Percentiles rank a stretch among this genome's conserved stretches.
These are phyloP conservation scores for Lavandula angustifolia DNA, from an alignment of 257 asterid species.

Conservation along the genomic window DNA sequence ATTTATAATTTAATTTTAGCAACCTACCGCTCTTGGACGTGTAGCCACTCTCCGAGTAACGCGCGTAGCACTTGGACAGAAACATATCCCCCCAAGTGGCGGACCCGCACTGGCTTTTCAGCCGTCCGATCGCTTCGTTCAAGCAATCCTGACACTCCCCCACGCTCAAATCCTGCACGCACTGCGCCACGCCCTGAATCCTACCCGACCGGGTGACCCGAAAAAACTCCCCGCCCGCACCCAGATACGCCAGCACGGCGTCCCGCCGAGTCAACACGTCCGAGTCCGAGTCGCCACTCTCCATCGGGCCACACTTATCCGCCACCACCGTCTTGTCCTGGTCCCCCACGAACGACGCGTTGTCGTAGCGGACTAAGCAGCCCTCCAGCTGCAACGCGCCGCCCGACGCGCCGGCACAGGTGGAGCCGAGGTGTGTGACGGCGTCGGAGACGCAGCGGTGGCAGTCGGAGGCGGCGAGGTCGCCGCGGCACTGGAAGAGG, in stretches of 20 bases:
- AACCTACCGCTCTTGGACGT: slow-evolving; percentile 46
- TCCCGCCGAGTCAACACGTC: slow-evolving; percentile 51
- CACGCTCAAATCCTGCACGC: slow-evolving; percentile 72
- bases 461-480: slow-evolving; percentile 56
- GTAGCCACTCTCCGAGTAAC: slow-evolving; percentile 71
- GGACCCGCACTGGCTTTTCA: slow-evolving; percentile 63
- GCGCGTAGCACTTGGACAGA: slow-evolving; percentile 84
- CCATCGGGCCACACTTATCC: slow-evolving; percentile 63
- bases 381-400: slow-evolving; percentile 86
- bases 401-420: slow-evolving; percentile 62
- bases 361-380: slow-evolving; percentile 69
- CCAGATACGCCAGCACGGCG: slow-evolving; percentile 50
- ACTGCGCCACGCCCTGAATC: slow-evolving; percentile 80
- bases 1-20: too few species aligned
- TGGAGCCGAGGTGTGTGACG: slow-evolving; percentile 53
- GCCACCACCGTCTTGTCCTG: slow-evolving; percentile 60
- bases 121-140: slow-evolving; percentile 69
- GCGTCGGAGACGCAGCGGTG: slow-evolving; percentile 53
- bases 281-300: slow-evolving; percentile 45
- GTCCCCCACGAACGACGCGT: slow-evolving; percentile 58
- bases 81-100: slow-evolving; percentile 82
- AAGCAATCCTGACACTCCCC: slow-evolving; percentile 78
- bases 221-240: slow-evolving; percentile 62
- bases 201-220: slow-evolving; percentile 73
- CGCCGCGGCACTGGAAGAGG: slow-evolving; percentile 85